Conservation (phyloP, 352 stramenopile genomes). For the Hyaloperonospora arabidopsidis region DNA sequence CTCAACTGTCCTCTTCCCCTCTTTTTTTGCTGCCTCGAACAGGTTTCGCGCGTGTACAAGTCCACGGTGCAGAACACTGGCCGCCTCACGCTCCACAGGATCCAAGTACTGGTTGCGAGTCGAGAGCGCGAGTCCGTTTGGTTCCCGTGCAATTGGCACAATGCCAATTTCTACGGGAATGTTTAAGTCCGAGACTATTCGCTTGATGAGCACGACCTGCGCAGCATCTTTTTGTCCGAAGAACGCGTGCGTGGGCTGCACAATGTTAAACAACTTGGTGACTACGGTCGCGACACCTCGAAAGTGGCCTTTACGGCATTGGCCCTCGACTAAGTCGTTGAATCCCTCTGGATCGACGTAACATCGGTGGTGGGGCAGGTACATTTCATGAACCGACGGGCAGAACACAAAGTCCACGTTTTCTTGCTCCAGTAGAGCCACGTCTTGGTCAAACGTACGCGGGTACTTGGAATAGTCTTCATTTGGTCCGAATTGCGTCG, state of each 20-base stretch:
- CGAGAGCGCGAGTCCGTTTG: conserved; percentile 94
- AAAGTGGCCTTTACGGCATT: conserved; percentile 93
- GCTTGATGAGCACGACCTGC: conserved; percentile 93
- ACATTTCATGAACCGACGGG: conserved; percentile 83
- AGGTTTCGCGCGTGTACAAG: conserved; percentile 41
- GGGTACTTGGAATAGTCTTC: conserved; percentile 99
- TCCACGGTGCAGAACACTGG: conserved; percentile 85
- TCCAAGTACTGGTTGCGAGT: conserved; percentile 98
- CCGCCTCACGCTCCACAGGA: conserved; percentile 76
- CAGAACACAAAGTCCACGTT: conserved; percentile 90
- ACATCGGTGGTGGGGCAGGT: conserved; percentile 68
- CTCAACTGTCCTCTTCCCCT: conserved; percentile 24
- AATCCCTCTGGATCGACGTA: conserved; percentile 93
- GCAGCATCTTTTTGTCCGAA: conserved; percentile 99
- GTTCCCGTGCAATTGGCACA: conserved; percentile 89
- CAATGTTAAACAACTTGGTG: conserved; percentile 99
- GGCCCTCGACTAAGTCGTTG: conserved; percentile 89
- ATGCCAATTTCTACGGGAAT: conserved; percentile 90
- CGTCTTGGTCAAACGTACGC: conserved; percentile 90
- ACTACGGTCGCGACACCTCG: conserved; percentile 98
- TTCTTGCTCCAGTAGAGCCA: conserved; percentile 72
- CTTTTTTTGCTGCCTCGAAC: conserved; percentile 29
- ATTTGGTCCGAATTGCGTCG: conserved; percentile 95
- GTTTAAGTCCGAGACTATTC: conserved; percentile 95
- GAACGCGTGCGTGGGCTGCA: conserved; percentile 93